Percentiles rank a stretch among this genome's conserved stretches.
phyloP scores from a whole-genome alignment of 139 green algal genomes.

The Asterochloris sp. region DNA sequence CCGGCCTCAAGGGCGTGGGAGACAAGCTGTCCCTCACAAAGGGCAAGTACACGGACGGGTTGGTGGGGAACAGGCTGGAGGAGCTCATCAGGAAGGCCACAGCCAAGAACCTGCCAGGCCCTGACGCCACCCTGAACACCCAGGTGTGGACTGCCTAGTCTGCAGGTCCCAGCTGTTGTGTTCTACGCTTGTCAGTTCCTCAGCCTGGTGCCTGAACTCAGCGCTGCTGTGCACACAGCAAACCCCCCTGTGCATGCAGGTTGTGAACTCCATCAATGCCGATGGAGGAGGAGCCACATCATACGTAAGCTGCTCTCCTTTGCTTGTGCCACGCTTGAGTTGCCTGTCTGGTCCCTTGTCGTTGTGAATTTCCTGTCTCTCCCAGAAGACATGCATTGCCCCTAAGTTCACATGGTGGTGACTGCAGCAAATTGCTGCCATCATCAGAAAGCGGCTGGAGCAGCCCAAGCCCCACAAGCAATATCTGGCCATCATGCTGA shows the following conservation, averaged over 20 bases:
- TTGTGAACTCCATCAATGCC: constrained; percentile 18
- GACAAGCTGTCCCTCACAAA: constrained; percentile 14
- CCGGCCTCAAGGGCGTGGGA: neutral
- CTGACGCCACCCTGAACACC: constrained; percentile 6
- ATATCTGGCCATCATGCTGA: constrained; percentile 14
- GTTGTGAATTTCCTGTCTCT: too few species aligned
- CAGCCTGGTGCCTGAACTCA: too few species aligned
- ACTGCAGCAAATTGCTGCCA: constrained; percentile 14
- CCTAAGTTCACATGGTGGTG: neutral
- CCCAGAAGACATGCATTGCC: too few species aligned
- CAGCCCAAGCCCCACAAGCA: constrained; percentile 18
- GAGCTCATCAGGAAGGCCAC: constrained; percentile 9
- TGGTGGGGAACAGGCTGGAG: constrained; percentile 1
- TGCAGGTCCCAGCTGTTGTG: neutral
- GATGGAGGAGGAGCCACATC: neutral
- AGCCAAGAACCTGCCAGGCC: constrained; percentile 9
- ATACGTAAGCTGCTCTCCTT: neutral
- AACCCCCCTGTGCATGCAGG: neutral
- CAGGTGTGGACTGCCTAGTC: neutral
- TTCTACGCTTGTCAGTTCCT: too few species aligned
- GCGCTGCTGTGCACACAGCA: too few species aligned
- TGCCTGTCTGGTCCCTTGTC: too few species aligned
- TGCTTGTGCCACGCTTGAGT: too few species aligned
- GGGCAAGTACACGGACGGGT: constrained; percentile 8
- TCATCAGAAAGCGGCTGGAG: neutral